phyloP scores from a whole-genome alignment of 192 early-diverging fungal genomes.

The Entrophospora sp. region DNA sequence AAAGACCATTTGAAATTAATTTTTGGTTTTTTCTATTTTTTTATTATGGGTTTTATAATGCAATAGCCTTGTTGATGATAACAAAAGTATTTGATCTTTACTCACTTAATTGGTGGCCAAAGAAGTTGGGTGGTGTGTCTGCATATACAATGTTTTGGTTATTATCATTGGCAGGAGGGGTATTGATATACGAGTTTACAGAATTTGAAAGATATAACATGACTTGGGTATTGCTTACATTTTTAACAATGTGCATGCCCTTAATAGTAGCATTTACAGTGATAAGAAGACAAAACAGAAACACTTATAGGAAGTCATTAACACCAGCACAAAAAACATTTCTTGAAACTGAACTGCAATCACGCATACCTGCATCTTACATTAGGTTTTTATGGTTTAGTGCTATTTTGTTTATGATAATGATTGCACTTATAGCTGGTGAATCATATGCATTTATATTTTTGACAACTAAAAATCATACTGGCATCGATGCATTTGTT shows the following conservation, averaged over 20 bases:
- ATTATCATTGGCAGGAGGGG: constrained; percentile 46
- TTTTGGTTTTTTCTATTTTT: constrained; percentile 76
- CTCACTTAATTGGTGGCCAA: constrained; percentile 74
- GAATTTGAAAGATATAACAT: constrained; percentile 46
- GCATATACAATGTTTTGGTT: constrained; percentile 64
- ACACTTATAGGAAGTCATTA: constrained; percentile 36
- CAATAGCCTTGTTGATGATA: constrained; percentile 59
- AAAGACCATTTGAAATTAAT: constrained; percentile 42
- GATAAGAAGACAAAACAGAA: constrained; percentile 38
- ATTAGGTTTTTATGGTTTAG: constrained; percentile 73
- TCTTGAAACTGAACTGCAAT: constrained; percentile 32
- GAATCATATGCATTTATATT: constrained; percentile 60
- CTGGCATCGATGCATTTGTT: constrained; percentile 47
- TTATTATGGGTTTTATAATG: constrained; percentile 72
- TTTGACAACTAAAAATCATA: constrained; percentile 47
- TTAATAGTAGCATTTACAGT: constrained; percentile 53
- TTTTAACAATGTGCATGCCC: constrained; percentile 66
- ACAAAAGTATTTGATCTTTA: constrained; percentile 73
- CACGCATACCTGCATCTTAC: constrained; percentile 59
- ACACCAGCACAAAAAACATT: constrained; percentile 50
- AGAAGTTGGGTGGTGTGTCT: constrained; percentile 47
- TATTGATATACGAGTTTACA: constrained; percentile 45
- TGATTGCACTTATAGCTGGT: constrained; percentile 58
- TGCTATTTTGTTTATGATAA: constrained; percentile 54
- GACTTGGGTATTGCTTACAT: constrained; percentile 61